Percentiles rank a stretch among this genome's conserved stretches.
Conservation (phyloP, 306 rosid species). For the Carpinus fangiana region DNA sequence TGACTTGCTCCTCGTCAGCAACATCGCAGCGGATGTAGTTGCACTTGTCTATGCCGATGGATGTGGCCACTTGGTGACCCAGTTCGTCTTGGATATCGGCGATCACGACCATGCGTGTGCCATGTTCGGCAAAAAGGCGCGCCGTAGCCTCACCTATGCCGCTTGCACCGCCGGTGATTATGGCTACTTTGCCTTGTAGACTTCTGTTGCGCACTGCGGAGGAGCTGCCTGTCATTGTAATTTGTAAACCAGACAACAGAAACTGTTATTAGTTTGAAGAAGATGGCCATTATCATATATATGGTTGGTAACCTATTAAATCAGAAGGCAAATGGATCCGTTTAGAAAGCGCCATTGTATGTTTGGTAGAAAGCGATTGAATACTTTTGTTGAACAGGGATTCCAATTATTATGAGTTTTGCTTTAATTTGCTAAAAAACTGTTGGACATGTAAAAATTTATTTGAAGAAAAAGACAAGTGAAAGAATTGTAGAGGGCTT, state of each 20-base stretch:
- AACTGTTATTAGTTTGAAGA: too few species aligned
- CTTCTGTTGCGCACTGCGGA: background rate
- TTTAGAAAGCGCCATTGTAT: too few species aligned
- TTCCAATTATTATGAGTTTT: too few species aligned
- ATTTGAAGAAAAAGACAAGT: too few species aligned
- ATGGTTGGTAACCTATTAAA: too few species aligned
- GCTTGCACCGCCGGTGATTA: slow-evolving; percentile 62
- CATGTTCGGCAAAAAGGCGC: slow-evolving; percentile 37
- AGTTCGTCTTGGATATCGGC: slow-evolving; percentile 38
- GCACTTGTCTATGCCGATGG: slow-evolving; percentile 42
- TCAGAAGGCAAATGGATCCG: too few species aligned
- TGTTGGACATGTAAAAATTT: too few species aligned
- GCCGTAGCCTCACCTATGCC: slow-evolving; percentile 65
- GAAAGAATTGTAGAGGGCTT: too few species aligned
- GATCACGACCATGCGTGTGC: slow-evolving; percentile 47
- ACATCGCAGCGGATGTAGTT: slow-evolving; percentile 31
- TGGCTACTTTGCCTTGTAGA: slow-evolving; percentile 46
- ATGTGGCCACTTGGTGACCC: slow-evolving; percentile 41
- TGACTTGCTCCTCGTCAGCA: slow-evolving; percentile 46
- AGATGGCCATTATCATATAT: too few species aligned
- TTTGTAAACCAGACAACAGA: background rate
- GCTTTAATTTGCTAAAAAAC: too few species aligned
- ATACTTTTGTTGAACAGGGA: too few species aligned
- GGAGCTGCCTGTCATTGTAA: slow-evolving; percentile 13
- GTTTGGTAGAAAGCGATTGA: too few species aligned